These are phyloP conservation scores for Blastomyces gilchristii DNA, from an alignment of 2,329 filamentous ascomycete genomes.

Conservation along the genomic window DNA sequence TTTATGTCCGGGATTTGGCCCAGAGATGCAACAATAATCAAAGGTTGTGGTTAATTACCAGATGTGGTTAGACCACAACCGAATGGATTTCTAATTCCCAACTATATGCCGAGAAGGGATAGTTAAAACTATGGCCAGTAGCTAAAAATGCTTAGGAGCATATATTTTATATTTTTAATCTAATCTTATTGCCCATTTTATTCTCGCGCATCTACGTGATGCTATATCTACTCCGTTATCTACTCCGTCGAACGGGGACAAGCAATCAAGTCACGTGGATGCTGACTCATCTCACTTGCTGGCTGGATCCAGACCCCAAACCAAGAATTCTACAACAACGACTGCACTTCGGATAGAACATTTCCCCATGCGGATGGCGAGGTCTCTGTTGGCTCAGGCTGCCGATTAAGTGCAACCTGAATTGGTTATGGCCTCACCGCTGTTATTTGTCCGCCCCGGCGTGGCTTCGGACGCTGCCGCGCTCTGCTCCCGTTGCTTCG, in stretches of 20 bases:
- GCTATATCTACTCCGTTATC: too few relatives aligned
- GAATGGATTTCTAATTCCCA: background rate
- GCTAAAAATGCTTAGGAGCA: too few relatives aligned
- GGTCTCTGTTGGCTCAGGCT: conserved; percentile 8
- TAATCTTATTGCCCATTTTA: background rate
- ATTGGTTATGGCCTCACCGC: conserved; percentile 28
- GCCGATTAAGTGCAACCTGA: conserved; percentile 7
- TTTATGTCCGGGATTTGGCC: background rate
- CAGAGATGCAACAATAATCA: background rate
- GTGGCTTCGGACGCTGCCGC: conserved; percentile 23
- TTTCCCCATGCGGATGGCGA: background rate
- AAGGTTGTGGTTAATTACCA: background rate
- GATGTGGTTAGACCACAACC: background rate
- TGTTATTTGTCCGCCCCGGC: conserved; percentile 27
- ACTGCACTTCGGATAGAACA: background rate
- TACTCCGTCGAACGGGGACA: too few relatives aligned
- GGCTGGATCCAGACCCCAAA: background rate
- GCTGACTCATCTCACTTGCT: background rate
- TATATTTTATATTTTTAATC: too few relatives aligned
- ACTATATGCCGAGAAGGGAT: background rate
- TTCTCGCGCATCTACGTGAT: background rate
- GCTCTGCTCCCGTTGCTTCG: conserved; percentile 29
- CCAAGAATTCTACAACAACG: conserved; percentile 1
- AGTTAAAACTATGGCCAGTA: background rate
- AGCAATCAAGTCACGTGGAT: background rate